These are phyloP conservation scores for Coniochaeta sp. DNA, from an alignment of 2,329 filamentous ascomycete genomes.

Conservation along the genomic window DNA sequence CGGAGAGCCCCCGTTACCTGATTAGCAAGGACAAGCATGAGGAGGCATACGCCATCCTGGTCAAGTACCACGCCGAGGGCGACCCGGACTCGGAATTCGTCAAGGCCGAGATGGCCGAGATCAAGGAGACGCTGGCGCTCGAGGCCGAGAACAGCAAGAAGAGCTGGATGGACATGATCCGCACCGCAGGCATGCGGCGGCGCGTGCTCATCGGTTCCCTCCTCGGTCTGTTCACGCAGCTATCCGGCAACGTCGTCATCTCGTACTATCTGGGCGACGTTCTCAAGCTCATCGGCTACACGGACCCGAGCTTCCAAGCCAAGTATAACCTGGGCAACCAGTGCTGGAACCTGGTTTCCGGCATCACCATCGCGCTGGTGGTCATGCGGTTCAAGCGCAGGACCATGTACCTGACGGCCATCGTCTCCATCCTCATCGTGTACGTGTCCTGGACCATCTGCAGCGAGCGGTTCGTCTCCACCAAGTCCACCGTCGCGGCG, in stretches of 20 bases:
- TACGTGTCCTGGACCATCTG: constrained; percentile 39
- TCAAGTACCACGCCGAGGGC: constrained; percentile 37
- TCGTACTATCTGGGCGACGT: constrained; percentile 42
- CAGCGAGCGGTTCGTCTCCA: constrained; percentile 26
- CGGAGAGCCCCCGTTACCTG: constrained; percentile 18
- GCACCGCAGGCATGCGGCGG: constrained; percentile 40
- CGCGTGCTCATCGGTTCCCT: constrained; percentile 39
- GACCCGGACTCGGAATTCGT: constrained; percentile 43
- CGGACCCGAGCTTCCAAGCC: constrained; percentile 28
- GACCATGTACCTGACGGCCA: constrained; percentile 44
- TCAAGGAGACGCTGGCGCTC: constrained; percentile 44
- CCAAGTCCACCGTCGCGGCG: constrained; percentile 24
- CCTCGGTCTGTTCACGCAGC: constrained; percentile 46
- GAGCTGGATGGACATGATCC: constrained; percentile 45
- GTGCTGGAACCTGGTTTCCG: constrained; percentile 38
- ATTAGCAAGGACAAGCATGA: constrained; percentile 16
- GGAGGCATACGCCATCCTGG: constrained; percentile 15
- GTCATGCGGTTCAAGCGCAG: constrained; percentile 36
- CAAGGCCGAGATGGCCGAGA: constrained; percentile 52
- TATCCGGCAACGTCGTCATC: constrained; percentile 43
- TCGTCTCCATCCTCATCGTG: constrained; percentile 37
- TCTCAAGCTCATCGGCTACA: constrained; percentile 36
- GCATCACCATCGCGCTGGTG: constrained; percentile 31
- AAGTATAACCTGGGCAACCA: constrained; percentile 39
- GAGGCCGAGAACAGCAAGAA: constrained; percentile 41